Percentiles rank a stretch among this genome's conserved stretches.
Evolutionary conservation across 2,329 filamentous ascomycete genomes (phyloP).

Genomic region (Fusarium decemcellulare): DNA sequence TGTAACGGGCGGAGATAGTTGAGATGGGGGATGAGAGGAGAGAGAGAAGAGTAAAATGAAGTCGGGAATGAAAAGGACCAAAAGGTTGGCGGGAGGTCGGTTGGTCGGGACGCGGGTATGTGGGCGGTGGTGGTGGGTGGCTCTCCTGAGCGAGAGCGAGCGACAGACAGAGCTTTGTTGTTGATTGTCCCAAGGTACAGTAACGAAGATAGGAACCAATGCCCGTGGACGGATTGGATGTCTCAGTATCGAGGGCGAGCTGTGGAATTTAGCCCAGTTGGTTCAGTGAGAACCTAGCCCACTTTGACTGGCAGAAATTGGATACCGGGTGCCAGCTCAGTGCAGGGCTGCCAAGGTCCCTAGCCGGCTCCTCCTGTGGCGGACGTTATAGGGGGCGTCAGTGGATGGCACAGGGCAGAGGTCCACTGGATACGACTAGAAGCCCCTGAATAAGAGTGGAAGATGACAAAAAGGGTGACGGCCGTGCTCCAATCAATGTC

Average conservation of each 20-base stretch:
- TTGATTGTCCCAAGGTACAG: slow-evolving; percentile 25
- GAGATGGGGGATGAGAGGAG: background rate
- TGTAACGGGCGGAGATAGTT: background rate
- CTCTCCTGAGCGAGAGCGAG: slow-evolving; percentile 12
- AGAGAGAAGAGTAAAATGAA: slow-evolving; percentile 23
- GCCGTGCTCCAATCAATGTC: background rate
- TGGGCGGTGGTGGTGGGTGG: slow-evolving; percentile 17
- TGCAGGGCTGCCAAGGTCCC: background rate
- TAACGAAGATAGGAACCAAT: slow-evolving; percentile 14
- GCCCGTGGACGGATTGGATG: background rate
- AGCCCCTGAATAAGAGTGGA: slow-evolving; percentile 5
- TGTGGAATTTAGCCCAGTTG: slow-evolving; percentile 13
- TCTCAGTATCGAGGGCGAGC: slow-evolving; percentile 8
- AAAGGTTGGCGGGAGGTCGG: slow-evolving; percentile 7
- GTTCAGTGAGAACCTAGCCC: slow-evolving; percentile 8
- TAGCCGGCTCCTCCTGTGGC: slow-evolving; percentile 4
- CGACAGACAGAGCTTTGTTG: slow-evolving; percentile 29
- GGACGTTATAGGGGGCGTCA: slow-evolving; percentile 29
- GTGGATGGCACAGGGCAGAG: background rate
- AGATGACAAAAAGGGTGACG: background rate
- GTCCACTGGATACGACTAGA: background rate
- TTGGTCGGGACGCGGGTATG: slow-evolving; percentile 21
- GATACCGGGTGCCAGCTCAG: background rate
- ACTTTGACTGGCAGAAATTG: background rate
- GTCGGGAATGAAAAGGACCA: slow-evolving; percentile 1